Evolutionary conservation across 2,329 filamentous ascomycete genomes (phyloP), one percentile per base, ranked within the genome.

Genomic region (Fusarium burgessii): DNA sequence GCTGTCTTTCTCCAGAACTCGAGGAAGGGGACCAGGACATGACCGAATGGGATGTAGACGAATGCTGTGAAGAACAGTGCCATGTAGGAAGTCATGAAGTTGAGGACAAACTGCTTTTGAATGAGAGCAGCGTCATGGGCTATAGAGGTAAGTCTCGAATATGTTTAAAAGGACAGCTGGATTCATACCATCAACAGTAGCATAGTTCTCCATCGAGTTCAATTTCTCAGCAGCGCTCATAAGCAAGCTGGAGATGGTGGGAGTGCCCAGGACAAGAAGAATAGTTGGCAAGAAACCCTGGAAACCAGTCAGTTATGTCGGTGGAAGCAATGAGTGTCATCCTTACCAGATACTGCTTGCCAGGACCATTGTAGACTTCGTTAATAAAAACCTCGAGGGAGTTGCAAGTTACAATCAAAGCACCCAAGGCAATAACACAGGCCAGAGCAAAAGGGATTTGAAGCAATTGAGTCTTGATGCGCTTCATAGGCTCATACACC

Each of bases 41-140:
- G 89, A 17, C 93, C 95, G 75, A 98, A 98, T 0, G 95, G 95
- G 23, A 97, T 93, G 76, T 98, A 98, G 69, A 98, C 90, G 74
- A 98, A 98, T 1, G 95, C 93, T 0, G 95, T 98, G 20, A 98
- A 87, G 77, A 97, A 91, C n/a, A 97, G 91, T 2, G 94, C 93
- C 56, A 97, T 90, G 79, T 98, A 98, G 0, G 95, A 97, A 9
- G 94, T 97, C 81, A 98, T 95, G 82, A 98, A 97, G 84, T 98
- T 97, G 77, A 98, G 89, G 17, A 98, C 90, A 77, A 99, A 98
- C 36, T 97, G 92, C 84, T 99, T 99, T 63, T 93, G 91, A 1
- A 96, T 93, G 78, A 97, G 88, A 3, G 95, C 92, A 23, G 92
- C 89, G 66, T 97, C 90, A 76, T 97, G 92, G 17, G 91, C 91